Base-by-base conservation (phyloP, 2,329 filamentous ascomycete species). In the Fusarium newnesense region DNA sequence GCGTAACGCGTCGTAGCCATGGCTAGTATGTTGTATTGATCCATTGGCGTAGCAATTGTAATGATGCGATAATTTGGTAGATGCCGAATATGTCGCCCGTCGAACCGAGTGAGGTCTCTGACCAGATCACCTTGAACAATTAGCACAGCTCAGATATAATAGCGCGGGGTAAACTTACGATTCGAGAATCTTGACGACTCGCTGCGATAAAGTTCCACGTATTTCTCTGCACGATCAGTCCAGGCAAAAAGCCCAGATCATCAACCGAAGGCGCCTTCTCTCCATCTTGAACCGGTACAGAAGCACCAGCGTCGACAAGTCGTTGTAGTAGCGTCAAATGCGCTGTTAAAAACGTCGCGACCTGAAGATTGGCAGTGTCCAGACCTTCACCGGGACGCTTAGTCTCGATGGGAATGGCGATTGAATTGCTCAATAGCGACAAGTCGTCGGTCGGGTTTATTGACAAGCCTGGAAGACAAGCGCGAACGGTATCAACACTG, bases 381-480 rank as follows among this genome's bases (percentile, higher is more conserved):
- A 56, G 30, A 11, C 47, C 69, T 28, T 72, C 54, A 0, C 53
- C 44, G 4, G 40, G 65, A 30, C 58, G 68, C 42, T 59, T 70
- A 53, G 56, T 66, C 56, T 71, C 66, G 37, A 71, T 66, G n/a
- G 69, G 49, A 13, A 67, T 42, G 4, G 44, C 65, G 11, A 73
- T 70, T 4, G 53, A 44, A 13, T 49, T 58, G 21, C 53, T 39
- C 24, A 60, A 13, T 0, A 62, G n/a, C 4, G 53, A 47, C 1
- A 62, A 1, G 10, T 63, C 53, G 4, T 63, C 50, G 3, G 47
- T 67, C 3, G 53, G 65, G 26, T 60, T 53, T 28, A 67, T 58
- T 9, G 50, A 65, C 7, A 64, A 2, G 0, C 43, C 28, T 2
- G 36, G 43, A 13, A 63, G 47, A 9, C 19, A 21, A 12, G 43